Evolutionary conservation across 2,329 filamentous ascomycete genomes (phyloP).

Genomic region (Aureobasidium namibiae): DNA sequence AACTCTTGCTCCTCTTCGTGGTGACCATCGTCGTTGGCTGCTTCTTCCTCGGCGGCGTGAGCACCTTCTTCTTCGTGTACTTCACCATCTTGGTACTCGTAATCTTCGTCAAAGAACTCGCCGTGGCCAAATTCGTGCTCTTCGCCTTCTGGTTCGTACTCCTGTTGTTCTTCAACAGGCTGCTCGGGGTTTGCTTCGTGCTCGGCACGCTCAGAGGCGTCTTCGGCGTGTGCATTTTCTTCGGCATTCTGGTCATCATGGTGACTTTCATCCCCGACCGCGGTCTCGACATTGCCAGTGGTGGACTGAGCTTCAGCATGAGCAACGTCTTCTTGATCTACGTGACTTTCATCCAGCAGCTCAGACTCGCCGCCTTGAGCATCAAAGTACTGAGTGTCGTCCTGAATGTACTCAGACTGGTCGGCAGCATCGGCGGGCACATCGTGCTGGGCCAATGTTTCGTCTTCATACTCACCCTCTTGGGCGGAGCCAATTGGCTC

Average conservation of each 20-base stretch:
- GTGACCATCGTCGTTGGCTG: background rate
- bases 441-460: background rate
- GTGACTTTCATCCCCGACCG: background rate
- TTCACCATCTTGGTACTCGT: conserved; percentile 1
- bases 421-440: background rate
- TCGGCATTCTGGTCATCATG: conserved; percentile 5
- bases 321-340: conserved; percentile 4
- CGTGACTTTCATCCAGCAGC: background rate
- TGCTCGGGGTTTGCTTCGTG: background rate
- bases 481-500: background rate
- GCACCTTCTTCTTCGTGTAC: conserved; percentile 14
- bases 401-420: conserved; percentile 2
- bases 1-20: background rate
- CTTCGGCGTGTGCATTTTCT: background rate
- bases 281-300: background rate
- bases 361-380: background rate
- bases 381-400: conserved; percentile 5
- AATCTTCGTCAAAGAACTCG: conserved; percentile 14
- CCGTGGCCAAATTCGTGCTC: conserved; percentile 16
- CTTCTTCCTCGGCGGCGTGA: background rate
- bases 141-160: conserved; percentile 13
- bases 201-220: conserved; percentile 4
- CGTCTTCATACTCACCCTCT: conserved; percentile 1
- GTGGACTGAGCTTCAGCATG: background rate
- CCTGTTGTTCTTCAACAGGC: background rate